A percentile compares a stretch with the other conserved stretches of the same genome.
These are phyloP conservation scores for Closterium sp. DNA, from an alignment of 139 green algal genomes.

Conservation along the genomic window DNA sequence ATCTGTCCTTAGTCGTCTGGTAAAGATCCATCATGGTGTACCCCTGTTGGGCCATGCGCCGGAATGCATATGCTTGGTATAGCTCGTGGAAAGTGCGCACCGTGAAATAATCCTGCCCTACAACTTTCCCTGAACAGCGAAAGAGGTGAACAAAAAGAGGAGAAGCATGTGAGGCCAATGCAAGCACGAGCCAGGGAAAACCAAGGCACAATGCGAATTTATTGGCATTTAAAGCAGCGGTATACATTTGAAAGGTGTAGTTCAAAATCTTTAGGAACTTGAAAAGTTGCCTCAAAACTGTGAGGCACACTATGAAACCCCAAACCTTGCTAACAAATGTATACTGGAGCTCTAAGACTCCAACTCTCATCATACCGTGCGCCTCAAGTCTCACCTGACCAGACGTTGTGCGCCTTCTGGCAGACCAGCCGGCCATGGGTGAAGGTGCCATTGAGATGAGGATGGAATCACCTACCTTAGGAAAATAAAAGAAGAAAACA, in stretches of 20 bases:
- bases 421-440: not conserved
- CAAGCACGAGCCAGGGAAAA: not conserved
- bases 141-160: not conserved
- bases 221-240: too few species aligned
- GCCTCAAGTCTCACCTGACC: not conserved
- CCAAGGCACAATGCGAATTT: too few species aligned
- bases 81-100: not conserved
- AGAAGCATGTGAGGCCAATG: not conserved
- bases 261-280: too few species aligned
- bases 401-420: conserved; percentile 13
- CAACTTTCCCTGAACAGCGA: not conserved
- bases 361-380: too few species aligned
- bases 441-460: conserved; percentile 1
- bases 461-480: not conserved
- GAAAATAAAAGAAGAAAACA: too few species aligned
- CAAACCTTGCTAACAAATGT: too few species aligned
- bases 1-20: not conserved
- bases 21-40: not conserved
- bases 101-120: not conserved
- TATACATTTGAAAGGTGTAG: too few species aligned
- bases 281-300: too few species aligned
- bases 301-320: too few species aligned
- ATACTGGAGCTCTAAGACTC: too few species aligned
- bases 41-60: not conserved
- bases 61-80: not conserved